Percentiles rank a stretch among this genome's conserved stretches.
Evolutionary conservation across 176 grass and related monocot species (phyloP).

Genomic region (Phoenix dactylifera): DNA sequence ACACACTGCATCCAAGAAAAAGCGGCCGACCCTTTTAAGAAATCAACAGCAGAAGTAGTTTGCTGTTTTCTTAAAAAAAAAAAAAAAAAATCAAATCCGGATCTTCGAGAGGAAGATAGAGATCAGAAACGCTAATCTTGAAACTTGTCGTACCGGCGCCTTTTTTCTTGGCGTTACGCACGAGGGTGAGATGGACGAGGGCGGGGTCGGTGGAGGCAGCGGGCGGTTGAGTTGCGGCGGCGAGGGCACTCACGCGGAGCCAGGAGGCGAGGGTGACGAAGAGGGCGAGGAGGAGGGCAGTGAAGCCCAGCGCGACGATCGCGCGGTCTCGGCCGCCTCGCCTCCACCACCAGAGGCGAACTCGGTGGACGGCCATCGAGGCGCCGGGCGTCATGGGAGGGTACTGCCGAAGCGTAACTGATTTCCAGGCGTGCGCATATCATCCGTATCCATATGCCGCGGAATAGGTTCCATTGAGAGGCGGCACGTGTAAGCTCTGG

Average conservation of each 20-base stretch:
- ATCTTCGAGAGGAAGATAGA: not conserved
- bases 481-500: too few relatives aligned
- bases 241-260: constrained; percentile 30
- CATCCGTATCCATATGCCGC: too few relatives aligned
- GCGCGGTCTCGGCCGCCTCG: constrained; percentile 31
- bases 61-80: too few relatives aligned
- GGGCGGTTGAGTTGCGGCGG: constrained; percentile 2
- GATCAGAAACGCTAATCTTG: not conserved
- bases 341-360: constrained; percentile 57
- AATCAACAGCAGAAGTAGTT: too few relatives aligned
- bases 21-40: too few relatives aligned
- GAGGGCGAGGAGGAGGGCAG: not conserved
- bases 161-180: constrained; percentile 46
- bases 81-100: not conserved
- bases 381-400: too few relatives aligned
- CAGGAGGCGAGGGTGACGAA: constrained; percentile 29
- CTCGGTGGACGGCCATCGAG: constrained; percentile 17
- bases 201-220: constrained; percentile 6
- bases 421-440: too few relatives aligned
- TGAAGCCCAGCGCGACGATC: constrained; percentile 7
- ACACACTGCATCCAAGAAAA: constrained; percentile 39
- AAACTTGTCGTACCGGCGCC: constrained; percentile 39
- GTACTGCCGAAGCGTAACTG: too few relatives aligned
- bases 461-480: too few relatives aligned
- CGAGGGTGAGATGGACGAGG: constrained; percentile 62